These are phyloP conservation scores for Leccinellum luteum DNA, from an alignment of 768 basidiomycete genomes.

Conservation along the genomic window DNA sequence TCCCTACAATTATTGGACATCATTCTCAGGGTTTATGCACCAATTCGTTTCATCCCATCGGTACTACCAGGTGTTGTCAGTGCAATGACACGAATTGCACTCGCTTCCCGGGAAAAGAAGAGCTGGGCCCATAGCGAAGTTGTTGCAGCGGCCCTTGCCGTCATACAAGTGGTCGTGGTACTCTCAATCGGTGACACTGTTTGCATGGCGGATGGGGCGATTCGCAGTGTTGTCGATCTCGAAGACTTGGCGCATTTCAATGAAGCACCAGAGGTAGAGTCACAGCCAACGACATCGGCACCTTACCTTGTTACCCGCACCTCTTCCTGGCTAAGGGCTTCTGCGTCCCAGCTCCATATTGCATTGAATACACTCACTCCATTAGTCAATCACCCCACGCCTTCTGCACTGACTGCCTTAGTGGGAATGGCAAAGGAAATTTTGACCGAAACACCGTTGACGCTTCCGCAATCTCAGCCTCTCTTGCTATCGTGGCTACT, in stretches of 20 bases:
- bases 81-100: constrained; percentile 65
- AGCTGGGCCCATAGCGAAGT: constrained; percentile 74
- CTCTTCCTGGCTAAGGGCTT: constrained; percentile 75
- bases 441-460: constrained; percentile 53
- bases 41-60: constrained; percentile 55
- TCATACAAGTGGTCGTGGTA: constrained; percentile 54
- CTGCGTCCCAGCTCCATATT: constrained; percentile 78
- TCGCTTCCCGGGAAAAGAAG: constrained; percentile 51
- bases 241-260: constrained; percentile 55
- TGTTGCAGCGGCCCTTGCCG: constrained; percentile 54
- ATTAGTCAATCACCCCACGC: constrained; percentile 68
- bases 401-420: constrained; percentile 60
- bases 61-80: constrained; percentile 86
- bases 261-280: constrained; percentile 10
- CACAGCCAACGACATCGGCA: constrained; percentile 25
- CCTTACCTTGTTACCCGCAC: constrained; percentile 58
- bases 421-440: constrained; percentile 52
- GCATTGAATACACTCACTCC: constrained; percentile 76
- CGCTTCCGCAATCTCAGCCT: constrained; percentile 65
- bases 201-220: constrained; percentile 58
- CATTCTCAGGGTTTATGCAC: constrained; percentile 48
- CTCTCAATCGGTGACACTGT: constrained; percentile 65
- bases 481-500: constrained; percentile 73
- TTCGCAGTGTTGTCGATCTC: constrained; percentile 53
- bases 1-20: constrained; percentile 59